These are phyloP conservation scores for Rhizopogon vesiculosus DNA, from an alignment of 768 basidiomycete species.

Conservation along the genomic window DNA sequence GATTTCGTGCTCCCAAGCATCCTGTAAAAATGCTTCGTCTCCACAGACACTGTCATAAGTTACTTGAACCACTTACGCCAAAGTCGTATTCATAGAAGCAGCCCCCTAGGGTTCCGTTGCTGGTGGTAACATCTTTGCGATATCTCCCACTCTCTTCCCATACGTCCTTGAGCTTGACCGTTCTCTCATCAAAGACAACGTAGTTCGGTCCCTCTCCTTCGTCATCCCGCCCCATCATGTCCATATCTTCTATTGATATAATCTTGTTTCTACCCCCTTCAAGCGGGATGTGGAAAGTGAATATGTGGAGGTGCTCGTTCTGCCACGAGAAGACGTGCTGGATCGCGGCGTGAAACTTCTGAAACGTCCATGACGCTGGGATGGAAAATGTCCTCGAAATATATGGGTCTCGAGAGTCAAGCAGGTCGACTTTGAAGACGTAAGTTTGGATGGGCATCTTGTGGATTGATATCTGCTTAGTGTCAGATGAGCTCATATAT, in stretches of 20 bases:
- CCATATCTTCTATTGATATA: neutral
- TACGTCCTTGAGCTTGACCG: conserved; percentile 7
- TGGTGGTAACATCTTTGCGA: neutral
- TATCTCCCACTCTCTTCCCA: conserved; percentile 6
- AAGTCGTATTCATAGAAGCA: conserved; percentile 19
- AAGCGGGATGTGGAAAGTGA: conserved; percentile 9
- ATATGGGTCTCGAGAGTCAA: conserved; percentile 15
- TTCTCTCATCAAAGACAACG: conserved; percentile 6
- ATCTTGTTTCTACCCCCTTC: neutral
- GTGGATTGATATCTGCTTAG: neutral
- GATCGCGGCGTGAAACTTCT: conserved; percentile 14
- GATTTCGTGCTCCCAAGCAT: conserved; percentile 18
- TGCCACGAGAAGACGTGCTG: conserved; percentile 19
- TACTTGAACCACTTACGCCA: conserved; percentile 5
- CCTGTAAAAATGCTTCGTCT: conserved; percentile 4
- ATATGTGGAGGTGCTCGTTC: conserved; percentile 14
- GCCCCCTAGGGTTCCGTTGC: conserved; percentile 3
- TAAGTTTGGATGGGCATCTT: conserved; percentile 10
- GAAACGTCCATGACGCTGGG: conserved; percentile 17
- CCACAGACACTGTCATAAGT: neutral
- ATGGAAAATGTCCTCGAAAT: conserved; percentile 17
- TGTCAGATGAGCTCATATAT: neutral
- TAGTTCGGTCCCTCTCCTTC: neutral
- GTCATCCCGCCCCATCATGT: conserved; percentile 2
- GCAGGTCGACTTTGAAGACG: conserved; percentile 15